Base-by-base conservation (phyloP, 306 rosid genomes). In the Pueraria montana region DNA sequence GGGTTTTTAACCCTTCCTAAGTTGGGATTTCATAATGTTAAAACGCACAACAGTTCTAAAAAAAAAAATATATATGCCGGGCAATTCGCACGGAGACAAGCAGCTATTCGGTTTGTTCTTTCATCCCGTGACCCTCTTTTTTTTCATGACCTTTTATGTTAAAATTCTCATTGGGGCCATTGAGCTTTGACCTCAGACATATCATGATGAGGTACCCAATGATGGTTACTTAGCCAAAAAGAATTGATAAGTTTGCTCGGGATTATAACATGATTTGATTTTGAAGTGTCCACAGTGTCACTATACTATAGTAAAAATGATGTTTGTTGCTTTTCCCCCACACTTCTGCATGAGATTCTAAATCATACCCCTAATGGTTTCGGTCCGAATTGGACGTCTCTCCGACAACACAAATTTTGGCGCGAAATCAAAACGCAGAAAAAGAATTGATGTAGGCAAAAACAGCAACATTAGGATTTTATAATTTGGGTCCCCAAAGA, bases 211-310 rank as follows among this genome's bases (percentile, higher is more conserved):
- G n/a, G 64, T 43, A 43, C 73, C 13, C 70, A 18, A 71, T 78
- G 69, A 72, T 63, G 76, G 36, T 64, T 84, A 61, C 70, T 72
- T 73, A 18, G 32, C 45, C 67, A 69, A 80, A 73, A 49, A 27
- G 34, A 32, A 30, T 69, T 2, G 10, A 42, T 21, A 42, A 69
- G 34, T 68, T 21, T 43, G 50, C 24, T 36, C 2, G 18, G 30
- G 45, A 76, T 64, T 11, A 52, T 48, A 18, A 50, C 64, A 36
- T 61, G 62, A 8, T 24, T 80, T 38, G 63, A 75, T 48, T 24
- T 85, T 38, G 52, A 68, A 36, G 8, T 49, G 50, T 26, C 52
- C 18, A 11, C 3, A 72, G 32, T 36, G 45, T 18, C 50, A 49
- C 3, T 8, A 1, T 32, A 49, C 3, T 8, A 1, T 32, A 68